phyloP scores from a whole-genome alignment of 1,284 basidiomycete genomes.

The Apiotrichum porosum region DNA sequence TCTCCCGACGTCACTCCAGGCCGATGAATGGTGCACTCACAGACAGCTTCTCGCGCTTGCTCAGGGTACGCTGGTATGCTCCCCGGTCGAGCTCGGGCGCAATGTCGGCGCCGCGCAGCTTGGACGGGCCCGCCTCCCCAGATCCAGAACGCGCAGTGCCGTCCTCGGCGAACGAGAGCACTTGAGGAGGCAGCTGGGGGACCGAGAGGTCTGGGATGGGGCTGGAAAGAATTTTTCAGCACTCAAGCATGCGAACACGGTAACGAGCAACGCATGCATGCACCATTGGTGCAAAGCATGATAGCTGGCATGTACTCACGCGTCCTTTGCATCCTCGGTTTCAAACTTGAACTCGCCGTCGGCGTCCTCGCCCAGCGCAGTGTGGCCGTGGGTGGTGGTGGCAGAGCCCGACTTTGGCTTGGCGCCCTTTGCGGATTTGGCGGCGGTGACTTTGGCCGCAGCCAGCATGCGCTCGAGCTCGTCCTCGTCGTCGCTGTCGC shows the following conservation, averaged over 20 bases:
- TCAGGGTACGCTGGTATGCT: constrained; percentile 53
- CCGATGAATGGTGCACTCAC: constrained; percentile 25
- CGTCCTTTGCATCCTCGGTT: constrained; percentile 43
- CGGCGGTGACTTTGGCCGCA: constrained; percentile 55
- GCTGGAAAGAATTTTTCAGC: constrained; percentile 44
- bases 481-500: constrained; percentile 46
- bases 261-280: too few relatives aligned
- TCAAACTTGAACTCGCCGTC: constrained; percentile 38
- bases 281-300: too few relatives aligned
- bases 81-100: constrained; percentile 34
- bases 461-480: constrained; percentile 61
- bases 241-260: too few relatives aligned
- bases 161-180: constrained; percentile 48
- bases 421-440: background rate
- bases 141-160: constrained; percentile 26
- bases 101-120: constrained; percentile 8
- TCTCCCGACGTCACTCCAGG: background rate
- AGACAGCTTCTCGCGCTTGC: constrained; percentile 39
- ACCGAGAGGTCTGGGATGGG: constrained; percentile 49
- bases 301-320: constrained; percentile 30
- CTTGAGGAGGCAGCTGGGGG: constrained; percentile 56
- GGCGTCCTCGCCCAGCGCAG: constrained; percentile 33
- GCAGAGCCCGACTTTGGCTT: background rate
- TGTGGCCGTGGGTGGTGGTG: background rate
- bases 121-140: constrained; percentile 7